Conservation (phyloP, 148 eudicot genomes). For the Silene latifolia region DNA sequence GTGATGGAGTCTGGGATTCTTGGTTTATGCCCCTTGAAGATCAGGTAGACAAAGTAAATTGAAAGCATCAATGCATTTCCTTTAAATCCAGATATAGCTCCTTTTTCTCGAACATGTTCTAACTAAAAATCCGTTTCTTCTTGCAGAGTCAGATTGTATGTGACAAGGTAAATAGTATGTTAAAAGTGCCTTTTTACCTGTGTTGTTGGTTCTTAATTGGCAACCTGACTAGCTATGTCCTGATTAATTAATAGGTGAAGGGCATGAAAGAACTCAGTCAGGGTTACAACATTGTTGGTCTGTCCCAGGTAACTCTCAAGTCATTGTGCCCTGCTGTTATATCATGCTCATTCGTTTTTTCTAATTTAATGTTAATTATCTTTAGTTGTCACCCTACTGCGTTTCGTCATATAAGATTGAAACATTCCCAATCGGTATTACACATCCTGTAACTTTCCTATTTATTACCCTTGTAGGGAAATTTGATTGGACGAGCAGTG, state of each 20-base stretch:
- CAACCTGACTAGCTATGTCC: conserved; percentile 11
- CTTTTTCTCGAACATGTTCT: background rate
- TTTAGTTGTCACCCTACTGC: background rate
- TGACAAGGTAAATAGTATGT: conserved; percentile 50
- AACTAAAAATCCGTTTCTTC: conserved; percentile 5
- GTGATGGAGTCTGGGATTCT: conserved; percentile 83
- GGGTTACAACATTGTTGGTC: conserved; percentile 89
- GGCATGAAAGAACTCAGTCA: conserved; percentile 58
- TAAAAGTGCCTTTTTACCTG: background rate
- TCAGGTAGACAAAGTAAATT: conserved; percentile 42
- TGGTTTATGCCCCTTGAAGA: conserved; percentile 82
- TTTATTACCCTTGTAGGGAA: conserved; percentile 52
- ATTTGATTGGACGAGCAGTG: conserved; percentile 78
- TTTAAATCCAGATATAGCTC: background rate
- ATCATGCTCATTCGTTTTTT: background rate
- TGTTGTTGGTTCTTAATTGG: conserved; percentile 3
- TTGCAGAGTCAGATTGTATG: conserved; percentile 75
- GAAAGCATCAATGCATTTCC: background rate
- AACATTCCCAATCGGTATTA: no score
- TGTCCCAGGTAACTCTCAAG: conserved; percentile 68
- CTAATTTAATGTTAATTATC: no score
- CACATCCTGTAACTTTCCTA: background rate
- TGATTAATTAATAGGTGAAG: conserved; percentile 57
- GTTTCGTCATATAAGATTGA: no score
- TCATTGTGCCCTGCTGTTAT: background rate